Conservation (phyloP, 2,329 filamentous ascomycete genomes). For the Cercospora canescens region DNA sequence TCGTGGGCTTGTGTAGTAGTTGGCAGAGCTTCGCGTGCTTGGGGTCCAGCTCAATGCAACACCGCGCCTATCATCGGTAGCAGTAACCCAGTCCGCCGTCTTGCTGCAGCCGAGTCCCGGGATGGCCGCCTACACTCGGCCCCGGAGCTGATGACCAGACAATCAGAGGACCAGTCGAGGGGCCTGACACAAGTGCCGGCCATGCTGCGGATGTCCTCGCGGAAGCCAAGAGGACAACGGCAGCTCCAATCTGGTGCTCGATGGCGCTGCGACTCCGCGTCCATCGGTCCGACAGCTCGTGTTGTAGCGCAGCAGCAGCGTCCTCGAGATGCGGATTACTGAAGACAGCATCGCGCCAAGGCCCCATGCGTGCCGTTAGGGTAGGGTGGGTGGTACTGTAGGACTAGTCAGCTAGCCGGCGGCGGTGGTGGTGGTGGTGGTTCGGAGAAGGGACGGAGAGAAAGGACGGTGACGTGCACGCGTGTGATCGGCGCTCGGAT, state of each 20-base stretch:
- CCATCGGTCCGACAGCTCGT: not conserved
- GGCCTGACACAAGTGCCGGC: not conserved
- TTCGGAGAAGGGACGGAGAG: too few species aligned
- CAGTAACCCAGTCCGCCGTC: not conserved
- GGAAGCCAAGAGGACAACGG: not conserved
- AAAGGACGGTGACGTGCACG: too few species aligned
- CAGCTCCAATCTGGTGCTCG: not conserved
- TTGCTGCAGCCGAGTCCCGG: not conserved
- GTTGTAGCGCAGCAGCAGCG: not conserved
- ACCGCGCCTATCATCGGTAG: not conserved
- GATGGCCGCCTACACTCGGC: not conserved
- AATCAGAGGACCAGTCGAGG: not conserved
- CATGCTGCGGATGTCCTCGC: not conserved
- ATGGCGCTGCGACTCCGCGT: not conserved
- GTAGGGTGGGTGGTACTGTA: not conserved
- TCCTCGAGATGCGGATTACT: not conserved
- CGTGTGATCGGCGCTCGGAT: too few species aligned
- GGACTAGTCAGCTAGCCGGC: too few species aligned
- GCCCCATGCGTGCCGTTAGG: not conserved
- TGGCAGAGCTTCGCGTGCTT: not conserved
- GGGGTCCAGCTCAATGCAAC: not conserved
- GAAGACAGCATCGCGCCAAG: not conserved
- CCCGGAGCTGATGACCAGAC: not conserved
- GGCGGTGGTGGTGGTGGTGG: too few species aligned
- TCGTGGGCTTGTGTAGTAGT: not conserved